Evolutionary conservation across 2,329 filamentous ascomycete genomes (phyloP).

Genomic region (Eutypella sp.): DNA sequence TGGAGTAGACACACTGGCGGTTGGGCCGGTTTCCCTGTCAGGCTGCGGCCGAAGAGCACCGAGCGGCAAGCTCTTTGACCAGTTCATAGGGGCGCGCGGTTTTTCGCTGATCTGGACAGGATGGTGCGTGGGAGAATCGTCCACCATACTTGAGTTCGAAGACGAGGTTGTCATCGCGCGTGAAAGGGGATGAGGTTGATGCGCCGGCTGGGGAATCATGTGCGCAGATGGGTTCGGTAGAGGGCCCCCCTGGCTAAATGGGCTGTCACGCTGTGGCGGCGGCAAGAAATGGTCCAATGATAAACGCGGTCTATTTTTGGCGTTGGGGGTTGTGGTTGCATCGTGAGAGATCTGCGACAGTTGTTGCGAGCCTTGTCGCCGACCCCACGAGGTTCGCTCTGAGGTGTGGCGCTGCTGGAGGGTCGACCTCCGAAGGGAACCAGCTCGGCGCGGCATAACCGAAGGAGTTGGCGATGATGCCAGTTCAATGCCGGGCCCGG

Average conservation of each 20-base stretch:
- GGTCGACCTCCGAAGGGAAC: constrained; percentile 79
- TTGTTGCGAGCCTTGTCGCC: constrained; percentile 53
- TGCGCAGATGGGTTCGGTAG: constrained; percentile 51
- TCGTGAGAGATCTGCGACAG: constrained; percentile 47
- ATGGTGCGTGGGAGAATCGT: constrained; percentile 62
- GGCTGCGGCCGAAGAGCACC: constrained; percentile 23
- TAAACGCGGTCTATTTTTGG: constrained; percentile 64
- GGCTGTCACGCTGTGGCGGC: constrained; percentile 56
- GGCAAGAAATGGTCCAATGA: constrained; percentile 76
- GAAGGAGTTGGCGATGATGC: constrained; percentile 42
- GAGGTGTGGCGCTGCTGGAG: constrained; percentile 71
- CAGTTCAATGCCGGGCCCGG: constrained; percentile 34
- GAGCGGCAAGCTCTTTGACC: constrained; percentile 69
- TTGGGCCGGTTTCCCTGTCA: constrained; percentile 11
- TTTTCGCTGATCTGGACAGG: constrained; percentile 50
- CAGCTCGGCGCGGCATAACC: constrained; percentile 62
- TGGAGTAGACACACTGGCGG: constrained; percentile 61
- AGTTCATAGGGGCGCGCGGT: constrained; percentile 47
- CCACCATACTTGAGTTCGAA: constrained; percentile 70
- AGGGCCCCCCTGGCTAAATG: constrained; percentile 53
- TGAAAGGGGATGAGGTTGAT: constrained; percentile 76
- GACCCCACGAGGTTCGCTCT: constrained; percentile 60
- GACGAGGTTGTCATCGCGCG: constrained; percentile 83
- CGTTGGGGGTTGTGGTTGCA: constrained; percentile 45
- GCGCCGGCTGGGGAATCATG: constrained; percentile 38